Evolutionary conservation across 148 eudicot species (phyloP).

Genomic region (Talinum fruticosum): DNA sequence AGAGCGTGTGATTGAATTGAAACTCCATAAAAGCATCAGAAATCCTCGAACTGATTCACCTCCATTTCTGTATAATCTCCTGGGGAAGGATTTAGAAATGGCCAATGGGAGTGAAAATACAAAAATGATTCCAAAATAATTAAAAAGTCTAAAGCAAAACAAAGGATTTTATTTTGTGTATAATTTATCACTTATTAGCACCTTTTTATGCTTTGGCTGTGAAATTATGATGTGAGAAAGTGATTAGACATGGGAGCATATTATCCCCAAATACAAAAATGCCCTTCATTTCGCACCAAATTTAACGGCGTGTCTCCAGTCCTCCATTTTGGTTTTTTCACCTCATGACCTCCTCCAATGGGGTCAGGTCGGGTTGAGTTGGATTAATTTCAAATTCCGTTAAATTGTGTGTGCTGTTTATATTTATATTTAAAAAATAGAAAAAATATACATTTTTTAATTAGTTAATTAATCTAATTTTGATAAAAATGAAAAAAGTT

Average conservation of each 20-base stretch:
- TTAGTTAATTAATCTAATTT: too few species aligned
- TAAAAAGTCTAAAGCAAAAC: not conserved
- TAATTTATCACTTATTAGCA: not conserved
- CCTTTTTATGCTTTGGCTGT: not conserved
- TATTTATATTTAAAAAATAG: too few species aligned
- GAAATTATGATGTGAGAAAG: not conserved
- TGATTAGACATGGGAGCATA: not conserved
- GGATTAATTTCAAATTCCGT: too few species aligned
- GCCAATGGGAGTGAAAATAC: too few species aligned
- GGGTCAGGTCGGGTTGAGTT: too few species aligned
- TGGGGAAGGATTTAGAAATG: not conserved
- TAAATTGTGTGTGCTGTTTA: too few species aligned
- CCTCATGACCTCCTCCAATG: too few species aligned
- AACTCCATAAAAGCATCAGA: not conserved
- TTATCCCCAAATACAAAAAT: not conserved
- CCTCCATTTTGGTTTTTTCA: too few species aligned
- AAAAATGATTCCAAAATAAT: too few species aligned
- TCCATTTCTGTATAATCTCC: not conserved
- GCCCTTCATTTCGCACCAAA: not conserved
- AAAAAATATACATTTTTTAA: too few species aligned
- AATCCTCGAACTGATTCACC: not conserved
- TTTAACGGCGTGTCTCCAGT: not conserved
- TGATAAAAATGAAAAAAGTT: too few species aligned
- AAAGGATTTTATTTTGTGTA: not conserved
- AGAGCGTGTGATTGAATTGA: not conserved